Conservation (phyloP, 2,329 filamentous ascomycete genomes). For the Cercospora sojina region DNA sequence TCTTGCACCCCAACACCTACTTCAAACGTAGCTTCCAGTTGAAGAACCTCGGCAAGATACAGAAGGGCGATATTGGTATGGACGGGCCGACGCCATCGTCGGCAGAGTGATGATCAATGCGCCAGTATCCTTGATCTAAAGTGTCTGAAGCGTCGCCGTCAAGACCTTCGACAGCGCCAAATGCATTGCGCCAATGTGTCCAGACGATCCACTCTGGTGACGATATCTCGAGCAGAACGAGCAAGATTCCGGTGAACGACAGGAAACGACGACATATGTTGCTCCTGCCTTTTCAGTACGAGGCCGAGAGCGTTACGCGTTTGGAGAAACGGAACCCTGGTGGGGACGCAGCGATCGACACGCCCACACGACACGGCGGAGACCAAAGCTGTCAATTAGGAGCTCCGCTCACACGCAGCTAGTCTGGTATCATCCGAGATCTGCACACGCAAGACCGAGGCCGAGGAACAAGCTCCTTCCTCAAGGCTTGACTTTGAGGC, state of each 20-base stretch:
- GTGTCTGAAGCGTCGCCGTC: not conserved
- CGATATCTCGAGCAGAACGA: not conserved
- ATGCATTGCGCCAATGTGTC: not conserved
- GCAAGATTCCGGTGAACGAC: not conserved
- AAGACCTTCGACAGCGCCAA: not conserved
- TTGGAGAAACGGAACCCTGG: not conserved
- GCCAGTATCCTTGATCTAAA: not conserved
- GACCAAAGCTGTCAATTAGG: not conserved
- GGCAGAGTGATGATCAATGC: not conserved
- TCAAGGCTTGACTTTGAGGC: not conserved
- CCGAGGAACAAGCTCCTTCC: not conserved
- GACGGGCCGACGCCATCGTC: slow-evolving; percentile 33
- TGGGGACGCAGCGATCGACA: slow-evolving; percentile 1
- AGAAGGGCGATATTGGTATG: slow-evolving; percentile 40
- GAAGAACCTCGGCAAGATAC: slow-evolving; percentile 67
- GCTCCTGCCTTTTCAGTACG: not conserved
- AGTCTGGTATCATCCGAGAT: slow-evolving; percentile 7
- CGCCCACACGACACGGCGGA: not conserved
- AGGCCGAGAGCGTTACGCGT: not conserved
- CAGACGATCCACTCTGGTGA: not conserved
- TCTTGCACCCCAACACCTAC: slow-evolving; percentile 96
- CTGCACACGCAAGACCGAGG: not conserved
- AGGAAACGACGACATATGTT: not conserved
- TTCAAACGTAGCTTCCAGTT: slow-evolving; percentile 92
- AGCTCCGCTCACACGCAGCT: not conserved